Evolutionary conservation across 1,284 basidiomycete genomes (phyloP), one percentile per base, ranked within the genome.

Genomic region (Sparassis latifolia): DNA sequence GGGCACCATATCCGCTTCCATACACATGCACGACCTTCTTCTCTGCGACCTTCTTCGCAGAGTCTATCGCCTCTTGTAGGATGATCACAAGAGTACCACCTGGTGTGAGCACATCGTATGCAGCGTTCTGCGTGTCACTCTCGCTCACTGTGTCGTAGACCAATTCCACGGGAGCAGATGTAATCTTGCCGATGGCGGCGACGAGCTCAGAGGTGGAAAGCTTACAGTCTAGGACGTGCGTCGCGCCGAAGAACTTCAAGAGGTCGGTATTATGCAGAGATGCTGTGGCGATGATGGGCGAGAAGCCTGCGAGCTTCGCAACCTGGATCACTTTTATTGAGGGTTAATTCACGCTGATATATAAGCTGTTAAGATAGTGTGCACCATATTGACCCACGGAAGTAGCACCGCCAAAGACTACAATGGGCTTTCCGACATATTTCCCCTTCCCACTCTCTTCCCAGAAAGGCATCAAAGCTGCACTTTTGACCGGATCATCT

Each of bases 161-260:
- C 44, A 60, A 9, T 4, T 31, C 29, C 28, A 66, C 41, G 4
- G 59, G 64, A 12, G 52, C 45, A 4, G 45, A 33, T 2, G 61
- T 55, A 47, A 62, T 52, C 44, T 50, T 48, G 4, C 49, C 31
- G 10, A 67, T 49, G 30, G 52, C 58, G 7, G 51, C 53, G 27
- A 42, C 45, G 20, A 20, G 20, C 20, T 20, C 20, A 20, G 20
- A 20, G 20, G 20, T 1, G 20, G 40, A 66, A 51, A 7, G 39
- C 44, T 52, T 55, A 12, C 51, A 47, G 44, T 68, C 64, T 56
- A 72, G 58, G 39, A 67, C 60, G 35, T 68, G 69, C 9, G 67
- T 67, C 3, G 71, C 73, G 5, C 72, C 72, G 38, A 20, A 68
- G 58, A 0, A 58, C 56, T 49, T 65, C 66, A 55, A 69, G 58